A percentile compares a stretch with the other conserved stretches of the same genome.
Conservation (phyloP, 1,284 basidiomycete genomes). For the Xerocomus minutiporus region DNA sequence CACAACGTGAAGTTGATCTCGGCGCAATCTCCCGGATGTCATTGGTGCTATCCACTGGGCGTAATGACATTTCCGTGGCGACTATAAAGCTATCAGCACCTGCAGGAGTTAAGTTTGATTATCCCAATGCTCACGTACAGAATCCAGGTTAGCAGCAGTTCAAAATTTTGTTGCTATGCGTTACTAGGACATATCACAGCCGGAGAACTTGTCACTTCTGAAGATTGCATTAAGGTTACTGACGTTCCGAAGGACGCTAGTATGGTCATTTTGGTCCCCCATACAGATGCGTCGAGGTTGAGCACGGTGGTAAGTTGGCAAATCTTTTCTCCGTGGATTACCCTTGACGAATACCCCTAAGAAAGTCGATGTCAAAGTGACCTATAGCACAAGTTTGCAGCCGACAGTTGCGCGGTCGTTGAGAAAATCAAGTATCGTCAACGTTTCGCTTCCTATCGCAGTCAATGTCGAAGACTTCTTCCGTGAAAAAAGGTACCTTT, state of each 20-base stretch:
- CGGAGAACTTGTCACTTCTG: slow-evolving; percentile 33
- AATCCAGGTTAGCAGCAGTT: slow-evolving; percentile 33
- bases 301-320: slow-evolving; percentile 47
- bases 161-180: slow-evolving; percentile 1
- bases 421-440: slow-evolving; percentile 48
- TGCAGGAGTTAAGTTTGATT: slow-evolving; percentile 49
- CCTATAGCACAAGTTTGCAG: slow-evolving; percentile 58
- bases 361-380: slow-evolving; percentile 60
- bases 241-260: slow-evolving; percentile 43
- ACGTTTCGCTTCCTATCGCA: slow-evolving; percentile 67
- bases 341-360: slow-evolving; percentile 26
- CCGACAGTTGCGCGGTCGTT: slow-evolving; percentile 50
- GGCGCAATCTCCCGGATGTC: slow-evolving; percentile 53
- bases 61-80: slow-evolving; percentile 55
- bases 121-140: slow-evolving; percentile 40
- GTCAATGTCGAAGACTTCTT: slow-evolving; percentile 88
- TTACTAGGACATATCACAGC: slow-evolving; percentile 5
- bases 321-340: background rate
- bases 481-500: slow-evolving; percentile 55
- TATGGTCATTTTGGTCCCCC: slow-evolving; percentile 54
- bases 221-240: slow-evolving; percentile 44
- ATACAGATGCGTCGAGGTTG: slow-evolving; percentile 55
- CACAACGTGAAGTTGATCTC: slow-evolving; percentile 48
- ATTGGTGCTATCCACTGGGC: slow-evolving; percentile 57
- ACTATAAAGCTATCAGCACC: slow-evolving; percentile 51